Base-by-base conservation (phyloP, 345 rosid species). In the Linum lewisii region DNA sequence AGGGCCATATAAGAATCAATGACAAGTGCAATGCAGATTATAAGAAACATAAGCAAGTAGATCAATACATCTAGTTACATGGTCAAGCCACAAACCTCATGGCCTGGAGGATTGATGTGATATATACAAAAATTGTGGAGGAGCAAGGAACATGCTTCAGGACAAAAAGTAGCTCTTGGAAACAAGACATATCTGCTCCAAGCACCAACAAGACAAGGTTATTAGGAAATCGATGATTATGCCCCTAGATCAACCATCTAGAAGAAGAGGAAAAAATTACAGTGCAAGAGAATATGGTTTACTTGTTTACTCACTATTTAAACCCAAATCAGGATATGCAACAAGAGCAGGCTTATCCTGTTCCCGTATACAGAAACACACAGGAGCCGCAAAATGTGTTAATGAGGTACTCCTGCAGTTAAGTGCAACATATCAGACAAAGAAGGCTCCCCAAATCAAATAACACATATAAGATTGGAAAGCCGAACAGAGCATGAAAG, bases 21-120 rank as follows among this genome's bases (percentile, higher is more conserved):
- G 51, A 53, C 55, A 58, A 77, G 65, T 72, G 69, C 77, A 77
- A 32, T 60, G 54, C 29, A 57, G 7, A 13, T 34, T 29, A 45
- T 13, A 42, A 54, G 63, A 64, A 57, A 63, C 24, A 29, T 22
- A 20, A 54, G 45, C 57, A 64, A 19, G 22, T 55, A 66, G 38
- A 50, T 4, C 16, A 8, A 38, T 6, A 10, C 11, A 53, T 54
- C 5, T 60, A 49, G 68, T 45, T 13, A 54, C 54, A 62, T 21
- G 38, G 0, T 67, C 55, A 44, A 73, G 69, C 72, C 59, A 84
- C 95, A 67, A 74, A 87, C 97, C 97, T 94, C 96, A 54, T 94
- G 97, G 64, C 96, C 97, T 22, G 96, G 91, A 63, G 99, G 97
- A 75, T 85, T 84, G 62, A 94, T 85, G 69, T 94, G 99, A 75